These are phyloP conservation scores for Cladosporium phlei DNA, from an alignment of 2,329 filamentous ascomycete genomes.

Conservation along the genomic window DNA sequence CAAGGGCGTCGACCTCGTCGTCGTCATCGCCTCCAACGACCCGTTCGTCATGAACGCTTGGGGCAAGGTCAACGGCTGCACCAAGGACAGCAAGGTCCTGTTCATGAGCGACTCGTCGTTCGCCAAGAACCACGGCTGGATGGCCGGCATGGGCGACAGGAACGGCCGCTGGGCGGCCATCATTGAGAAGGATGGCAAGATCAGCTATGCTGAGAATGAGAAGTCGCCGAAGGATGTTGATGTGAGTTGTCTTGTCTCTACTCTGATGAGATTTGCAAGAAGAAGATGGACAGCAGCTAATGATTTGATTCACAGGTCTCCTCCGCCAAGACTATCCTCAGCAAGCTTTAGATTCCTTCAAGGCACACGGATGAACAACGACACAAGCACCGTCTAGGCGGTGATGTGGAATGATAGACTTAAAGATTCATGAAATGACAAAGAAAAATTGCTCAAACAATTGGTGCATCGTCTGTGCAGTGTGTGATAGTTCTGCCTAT, in stretches of 20 bases:
- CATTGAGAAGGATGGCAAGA: slow-evolving; percentile 72
- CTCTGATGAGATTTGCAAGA: background rate
- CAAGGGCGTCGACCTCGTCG: slow-evolving; percentile 78
- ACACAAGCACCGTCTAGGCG: background rate
- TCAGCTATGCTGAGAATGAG: slow-evolving; percentile 76
- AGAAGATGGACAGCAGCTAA: background rate
- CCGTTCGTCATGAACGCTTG: slow-evolving; percentile 82
- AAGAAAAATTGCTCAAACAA: too few species aligned
- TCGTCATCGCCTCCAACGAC: slow-evolving; percentile 81
- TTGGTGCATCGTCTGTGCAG: too few species aligned
- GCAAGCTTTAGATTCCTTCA: slow-evolving; percentile 39
- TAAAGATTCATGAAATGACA: slow-evolving; percentile 3
- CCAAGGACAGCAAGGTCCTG: slow-evolving; percentile 66
- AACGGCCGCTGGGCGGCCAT: slow-evolving; percentile 76
- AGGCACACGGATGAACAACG: background rate
- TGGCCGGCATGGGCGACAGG: slow-evolving; percentile 60
- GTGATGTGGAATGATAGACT: slow-evolving; percentile 8
- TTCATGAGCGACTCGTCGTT: slow-evolving; percentile 78
- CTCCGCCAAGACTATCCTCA: slow-evolving; percentile 44
- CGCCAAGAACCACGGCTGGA: slow-evolving; percentile 74
- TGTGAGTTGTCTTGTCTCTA: too few species aligned
- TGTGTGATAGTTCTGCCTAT: too few species aligned
- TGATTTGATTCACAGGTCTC: slow-evolving; percentile 38
- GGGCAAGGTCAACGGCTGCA: slow-evolving; percentile 81
- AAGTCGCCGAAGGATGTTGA: slow-evolving; percentile 45